Base-by-base conservation (phyloP, 495 filamentous ascomycete species). In the Penicillium waksmanii region DNA sequence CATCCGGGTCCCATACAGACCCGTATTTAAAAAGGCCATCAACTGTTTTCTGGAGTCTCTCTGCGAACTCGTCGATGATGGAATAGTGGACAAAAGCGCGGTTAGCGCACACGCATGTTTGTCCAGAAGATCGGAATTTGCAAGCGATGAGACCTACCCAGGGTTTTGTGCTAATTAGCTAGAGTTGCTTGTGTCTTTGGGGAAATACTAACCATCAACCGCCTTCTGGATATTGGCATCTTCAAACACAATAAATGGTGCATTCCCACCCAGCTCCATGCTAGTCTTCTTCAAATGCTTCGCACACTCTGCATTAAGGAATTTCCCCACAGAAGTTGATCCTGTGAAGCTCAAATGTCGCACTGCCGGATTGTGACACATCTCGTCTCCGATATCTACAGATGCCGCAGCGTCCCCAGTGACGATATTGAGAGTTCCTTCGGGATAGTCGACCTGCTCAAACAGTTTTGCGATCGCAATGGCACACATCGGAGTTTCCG, bases 311-410 rank as follows among this genome's bases (percentile, higher is more conserved):
- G 48, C 50, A 36, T 62, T 63, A 13, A 65, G 43, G n/a, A 60
- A 46, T 33, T 58, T 59, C 1, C 52, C 57, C 15, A 64, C 60
- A 23, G 48, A 50, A n/a, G 57, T 64, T 17, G 63, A 66, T 19
- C 58, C 63, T n/a, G 63, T 66, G 49, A 61, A 68, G 35, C 51
- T 55, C 27, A 61, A 40, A 61, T 49, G 90, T 63, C 63, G 90
- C 89, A 69, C 43, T 21, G 53, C 35, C 33, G 11, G 35, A 47
- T 43, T 44, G 25, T 18, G 55, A 51, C 57, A 62, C 35, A 59
- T 60, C 18, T 58, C 56, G 18, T 56, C 47, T 25, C 60, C 58
- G 51, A 61, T 40, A 18, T 50, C 44, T 9, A 21, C 50, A 7
- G 48, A 19, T 6, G 53, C 48, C 6, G 46, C 44, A 33, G 55